Conservation (phyloP, 1,284 basidiomycete species). For the Ustilago lituana region DNA sequence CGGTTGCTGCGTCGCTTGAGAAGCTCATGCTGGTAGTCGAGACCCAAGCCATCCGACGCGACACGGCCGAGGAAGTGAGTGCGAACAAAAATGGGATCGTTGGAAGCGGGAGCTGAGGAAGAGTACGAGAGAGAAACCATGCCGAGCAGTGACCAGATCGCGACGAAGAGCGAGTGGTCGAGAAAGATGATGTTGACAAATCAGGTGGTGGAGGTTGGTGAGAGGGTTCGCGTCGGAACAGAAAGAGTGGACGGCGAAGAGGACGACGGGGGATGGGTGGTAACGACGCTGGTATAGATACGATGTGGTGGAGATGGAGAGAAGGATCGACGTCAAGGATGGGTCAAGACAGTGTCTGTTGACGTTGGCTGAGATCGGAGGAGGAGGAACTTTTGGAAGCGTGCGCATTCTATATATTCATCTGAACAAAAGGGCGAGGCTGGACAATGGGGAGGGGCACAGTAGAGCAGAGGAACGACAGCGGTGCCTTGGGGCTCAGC, state of each 20-base stretch:
- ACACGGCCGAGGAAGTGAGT: slow-evolving; percentile 48
- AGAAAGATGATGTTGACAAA: background rate
- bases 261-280: background rate
- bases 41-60: slow-evolving; percentile 39
- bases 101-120: slow-evolving; percentile 17
- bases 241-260: background rate
- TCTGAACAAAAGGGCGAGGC: background rate
- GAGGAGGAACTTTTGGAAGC: background rate
- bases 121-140: slow-evolving; percentile 39
- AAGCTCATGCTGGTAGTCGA: slow-evolving; percentile 36
- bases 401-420: slow-evolving; percentile 22
- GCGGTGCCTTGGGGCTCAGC: too few species aligned
- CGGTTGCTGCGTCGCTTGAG: slow-evolving; percentile 39
- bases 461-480: too few species aligned
- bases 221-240: background rate
- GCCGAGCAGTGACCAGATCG: slow-evolving; percentile 1
- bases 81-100: slow-evolving; percentile 44
- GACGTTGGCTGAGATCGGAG: slow-evolving; percentile 8
- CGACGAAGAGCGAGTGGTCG: background rate
- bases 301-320: background rate
- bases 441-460: background rate
- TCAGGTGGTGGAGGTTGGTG: background rate
- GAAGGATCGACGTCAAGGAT: slow-evolving; percentile 3
- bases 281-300: background rate
- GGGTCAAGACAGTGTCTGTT: too few species aligned